phyloP scores from a whole-genome alignment of 1,284 basidiomycete species.

The Ceratobasidium sp. region DNA sequence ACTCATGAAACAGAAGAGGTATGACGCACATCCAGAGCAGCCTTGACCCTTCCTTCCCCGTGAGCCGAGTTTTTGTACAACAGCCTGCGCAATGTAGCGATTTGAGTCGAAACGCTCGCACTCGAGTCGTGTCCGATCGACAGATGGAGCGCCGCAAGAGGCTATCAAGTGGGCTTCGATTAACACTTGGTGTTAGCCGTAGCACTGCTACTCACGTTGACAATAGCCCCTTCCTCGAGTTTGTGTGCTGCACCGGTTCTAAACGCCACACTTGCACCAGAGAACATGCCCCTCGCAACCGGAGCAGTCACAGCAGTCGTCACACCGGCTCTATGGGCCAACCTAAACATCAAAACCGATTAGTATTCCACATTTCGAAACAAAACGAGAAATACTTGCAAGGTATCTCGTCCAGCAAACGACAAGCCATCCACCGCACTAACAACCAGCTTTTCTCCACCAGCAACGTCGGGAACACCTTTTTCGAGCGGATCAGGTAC shows the following conservation, averaged over 20 bases:
- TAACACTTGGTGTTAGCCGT: background rate
- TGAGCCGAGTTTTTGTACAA: no score
- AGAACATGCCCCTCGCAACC: conserved; percentile 52
- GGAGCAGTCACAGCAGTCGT: conserved; percentile 63
- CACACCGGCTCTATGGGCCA: conserved; percentile 60
- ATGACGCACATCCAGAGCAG: conserved; percentile 10
- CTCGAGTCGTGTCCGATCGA: conserved; percentile 58
- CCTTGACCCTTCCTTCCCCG: conserved; percentile 44
- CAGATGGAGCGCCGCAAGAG: conserved; percentile 73
- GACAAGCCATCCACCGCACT: conserved; percentile 76
- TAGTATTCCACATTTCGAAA: background rate
- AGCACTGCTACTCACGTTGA: conserved; percentile 58
- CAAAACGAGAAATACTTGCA: conserved; percentile 64
- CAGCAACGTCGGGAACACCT: conserved; percentile 43
- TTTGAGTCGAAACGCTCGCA: conserved; percentile 70
- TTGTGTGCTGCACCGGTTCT: conserved; percentile 69
- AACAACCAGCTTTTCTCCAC: conserved; percentile 64
- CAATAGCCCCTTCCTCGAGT: conserved; percentile 71
- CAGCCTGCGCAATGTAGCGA: conserved; percentile 69
- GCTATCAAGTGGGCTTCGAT: background rate
- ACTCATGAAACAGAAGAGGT: background rate
- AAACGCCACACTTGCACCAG: conserved; percentile 69
- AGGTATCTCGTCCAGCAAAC: conserved; percentile 71
- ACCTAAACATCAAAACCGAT: conserved; percentile 11
- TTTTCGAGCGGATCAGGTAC: conserved; percentile 60